These are phyloP conservation scores for Xylariomycetidae sp. DNA, from an alignment of 2,329 filamentous ascomycete genomes.

Conservation along the genomic window DNA sequence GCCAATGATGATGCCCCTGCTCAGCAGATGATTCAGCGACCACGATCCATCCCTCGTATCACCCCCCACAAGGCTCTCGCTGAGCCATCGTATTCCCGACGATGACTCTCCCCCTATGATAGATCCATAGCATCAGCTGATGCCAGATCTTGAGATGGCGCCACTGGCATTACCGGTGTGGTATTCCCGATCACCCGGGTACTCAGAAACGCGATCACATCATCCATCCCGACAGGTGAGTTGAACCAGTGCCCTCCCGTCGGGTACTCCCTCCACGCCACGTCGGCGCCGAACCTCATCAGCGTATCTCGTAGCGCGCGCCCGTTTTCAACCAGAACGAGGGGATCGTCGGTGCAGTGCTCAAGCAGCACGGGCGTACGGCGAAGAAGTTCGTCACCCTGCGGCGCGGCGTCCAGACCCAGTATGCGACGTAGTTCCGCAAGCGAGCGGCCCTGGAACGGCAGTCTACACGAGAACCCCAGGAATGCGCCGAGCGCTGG, in stretches of 20 bases:
- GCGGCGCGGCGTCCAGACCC: conserved; percentile 18
- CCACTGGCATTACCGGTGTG: too few species aligned
- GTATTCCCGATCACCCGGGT: too few species aligned
- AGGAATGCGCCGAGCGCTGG: conserved; percentile 17
- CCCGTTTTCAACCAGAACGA: conserved; percentile 35
- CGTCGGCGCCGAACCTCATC: conserved; percentile 30
- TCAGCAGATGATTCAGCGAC: too few species aligned
- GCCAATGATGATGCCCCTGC: too few species aligned
- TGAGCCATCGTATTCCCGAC: too few species aligned
- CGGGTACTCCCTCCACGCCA: conserved; percentile 38
- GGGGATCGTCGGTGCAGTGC: conserved; percentile 40
- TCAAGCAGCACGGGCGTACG: conserved; percentile 42
- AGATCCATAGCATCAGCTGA: too few species aligned
- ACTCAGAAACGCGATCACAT: too few species aligned
- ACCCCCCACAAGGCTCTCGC: too few species aligned
- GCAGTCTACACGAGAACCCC: conserved; percentile 20
- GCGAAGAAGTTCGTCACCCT: conserved; percentile 24
- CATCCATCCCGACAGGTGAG: conserved; percentile 37
- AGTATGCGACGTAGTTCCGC: conserved; percentile 24
- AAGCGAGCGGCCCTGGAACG: conserved; percentile 17
- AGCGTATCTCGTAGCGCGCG: conserved; percentile 31
- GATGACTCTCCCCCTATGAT: too few species aligned
- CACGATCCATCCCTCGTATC: too few species aligned
- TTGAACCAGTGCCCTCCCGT: conserved; percentile 43
- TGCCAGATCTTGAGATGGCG: too few species aligned